Percentiles rank a stretch among this genome's conserved stretches.
Conservation (phyloP, 1,284 basidiomycete species). For the Tetrapyrgos nigripes region DNA sequence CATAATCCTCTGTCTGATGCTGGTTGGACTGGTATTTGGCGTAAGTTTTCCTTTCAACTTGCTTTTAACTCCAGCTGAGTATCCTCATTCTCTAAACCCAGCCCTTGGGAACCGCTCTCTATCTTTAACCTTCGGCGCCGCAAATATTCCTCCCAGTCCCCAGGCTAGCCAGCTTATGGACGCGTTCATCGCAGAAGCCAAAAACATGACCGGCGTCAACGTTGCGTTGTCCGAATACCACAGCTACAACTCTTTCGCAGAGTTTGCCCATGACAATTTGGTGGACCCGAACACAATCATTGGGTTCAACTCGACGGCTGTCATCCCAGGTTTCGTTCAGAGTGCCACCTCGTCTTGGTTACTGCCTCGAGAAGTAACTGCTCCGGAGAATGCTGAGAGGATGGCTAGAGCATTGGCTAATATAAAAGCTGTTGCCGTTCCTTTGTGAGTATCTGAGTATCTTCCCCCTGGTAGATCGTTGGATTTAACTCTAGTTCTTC, state of each 20-base stretch:
- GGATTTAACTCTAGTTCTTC: too few relatives aligned
- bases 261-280: constrained; percentile 7
- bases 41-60: not conserved
- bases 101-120: constrained; percentile 8
- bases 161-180: not conserved
- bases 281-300: not conserved
- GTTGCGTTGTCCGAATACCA: not conserved
- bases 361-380: constrained; percentile 6
- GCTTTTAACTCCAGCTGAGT: too few relatives aligned
- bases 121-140: too few relatives aligned
- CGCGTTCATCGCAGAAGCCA: constrained; percentile 5
- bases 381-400: not conserved
- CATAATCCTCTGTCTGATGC: constrained; percentile 34
- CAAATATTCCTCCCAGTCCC: constrained; percentile 2
- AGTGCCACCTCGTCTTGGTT: constrained; percentile 7
- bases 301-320: constrained; percentile 11
- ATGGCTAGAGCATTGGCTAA: constrained; percentile 2
- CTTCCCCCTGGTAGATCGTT: not conserved
- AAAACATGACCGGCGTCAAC: not conserved
- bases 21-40: constrained; percentile 33
- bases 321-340: not conserved
- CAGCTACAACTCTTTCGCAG: not conserved
- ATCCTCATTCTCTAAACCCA: constrained; percentile 5
- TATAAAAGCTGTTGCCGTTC: not conserved
- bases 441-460: constrained; percentile 11